Conservation (phyloP, 192 early-diverging fungal species). For the Backusella westeae region DNA sequence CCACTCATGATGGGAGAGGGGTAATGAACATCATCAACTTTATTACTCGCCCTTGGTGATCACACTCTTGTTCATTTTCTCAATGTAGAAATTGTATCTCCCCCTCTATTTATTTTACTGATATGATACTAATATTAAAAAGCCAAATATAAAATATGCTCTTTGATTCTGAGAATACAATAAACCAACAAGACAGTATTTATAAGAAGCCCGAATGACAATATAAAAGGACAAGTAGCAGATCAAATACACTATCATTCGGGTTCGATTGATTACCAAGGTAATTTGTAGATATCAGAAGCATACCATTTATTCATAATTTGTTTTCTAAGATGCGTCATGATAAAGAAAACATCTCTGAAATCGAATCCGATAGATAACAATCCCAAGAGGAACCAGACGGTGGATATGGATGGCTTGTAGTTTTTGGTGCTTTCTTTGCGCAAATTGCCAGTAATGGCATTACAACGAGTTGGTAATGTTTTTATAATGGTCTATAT, state of each 20-base stretch:
- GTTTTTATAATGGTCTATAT: background rate
- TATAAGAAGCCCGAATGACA: background rate
- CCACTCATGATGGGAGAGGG: background rate
- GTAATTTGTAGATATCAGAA: background rate
- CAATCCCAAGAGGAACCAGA: slow-evolving; percentile 4
- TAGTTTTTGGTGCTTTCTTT: slow-evolving; percentile 39
- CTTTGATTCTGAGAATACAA: background rate
- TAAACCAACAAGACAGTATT: background rate
- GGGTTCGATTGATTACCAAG: background rate
- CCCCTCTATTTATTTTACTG: background rate
- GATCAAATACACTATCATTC: background rate
- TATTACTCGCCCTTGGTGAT: no score
- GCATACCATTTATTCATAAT: background rate
- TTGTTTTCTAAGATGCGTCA: background rate
- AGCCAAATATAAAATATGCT: background rate
- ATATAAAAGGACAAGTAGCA: background rate
- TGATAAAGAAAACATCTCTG: background rate
- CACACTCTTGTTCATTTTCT: no score
- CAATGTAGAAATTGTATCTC: background rate
- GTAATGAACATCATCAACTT: no score
- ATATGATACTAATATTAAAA: background rate
- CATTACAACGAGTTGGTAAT: slow-evolving; percentile 1
- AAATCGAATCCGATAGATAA: background rate
- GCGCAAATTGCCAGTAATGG: slow-evolving; percentile 23
- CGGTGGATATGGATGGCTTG: slow-evolving; percentile 38